A percentile compares a stretch with the other conserved stretches of the same genome.
phyloP scores from a whole-genome alignment of 352 stramenopile genomes.

The Achlya hypogyna region DNA sequence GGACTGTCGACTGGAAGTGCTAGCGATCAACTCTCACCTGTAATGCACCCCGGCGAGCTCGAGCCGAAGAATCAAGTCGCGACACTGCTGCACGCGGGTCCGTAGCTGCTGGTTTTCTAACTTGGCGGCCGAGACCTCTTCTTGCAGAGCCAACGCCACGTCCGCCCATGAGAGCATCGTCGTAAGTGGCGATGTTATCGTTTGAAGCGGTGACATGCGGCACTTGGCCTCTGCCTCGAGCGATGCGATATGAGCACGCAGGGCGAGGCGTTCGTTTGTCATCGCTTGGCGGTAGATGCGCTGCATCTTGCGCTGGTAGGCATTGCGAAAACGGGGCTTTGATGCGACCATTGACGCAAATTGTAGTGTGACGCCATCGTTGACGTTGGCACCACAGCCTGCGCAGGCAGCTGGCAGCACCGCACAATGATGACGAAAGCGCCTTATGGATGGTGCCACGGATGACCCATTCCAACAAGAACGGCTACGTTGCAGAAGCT shows the following conservation, averaged over 20 bases:
- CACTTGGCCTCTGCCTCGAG: not conserved
- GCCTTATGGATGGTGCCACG: not conserved
- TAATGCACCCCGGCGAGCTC: not conserved
- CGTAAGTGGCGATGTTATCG: not conserved
- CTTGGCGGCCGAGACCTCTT: not conserved
- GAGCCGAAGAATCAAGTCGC: not conserved
- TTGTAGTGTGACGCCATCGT: not conserved
- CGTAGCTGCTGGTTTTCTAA: not conserved
- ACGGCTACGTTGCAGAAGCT: no score
- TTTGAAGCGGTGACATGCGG: not conserved
- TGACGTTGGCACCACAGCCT: no score
- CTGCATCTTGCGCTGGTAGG: slow-evolving; percentile 14
- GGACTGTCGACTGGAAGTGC: not conserved
- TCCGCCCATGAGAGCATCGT: not conserved
- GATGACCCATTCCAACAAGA: no score
- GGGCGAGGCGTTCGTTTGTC: not conserved
- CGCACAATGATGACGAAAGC: no score
- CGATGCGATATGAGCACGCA: not conserved
- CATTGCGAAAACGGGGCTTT: not conserved
- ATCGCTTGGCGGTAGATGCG: not conserved
- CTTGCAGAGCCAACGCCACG: not conserved
- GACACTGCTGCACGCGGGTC: not conserved
- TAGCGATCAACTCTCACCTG: not conserved
- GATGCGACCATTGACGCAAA: not conserved
- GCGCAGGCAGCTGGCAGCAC: no score